Conservation (phyloP, 768 basidiomycete species). For the Panaeolus cyanescens region DNA sequence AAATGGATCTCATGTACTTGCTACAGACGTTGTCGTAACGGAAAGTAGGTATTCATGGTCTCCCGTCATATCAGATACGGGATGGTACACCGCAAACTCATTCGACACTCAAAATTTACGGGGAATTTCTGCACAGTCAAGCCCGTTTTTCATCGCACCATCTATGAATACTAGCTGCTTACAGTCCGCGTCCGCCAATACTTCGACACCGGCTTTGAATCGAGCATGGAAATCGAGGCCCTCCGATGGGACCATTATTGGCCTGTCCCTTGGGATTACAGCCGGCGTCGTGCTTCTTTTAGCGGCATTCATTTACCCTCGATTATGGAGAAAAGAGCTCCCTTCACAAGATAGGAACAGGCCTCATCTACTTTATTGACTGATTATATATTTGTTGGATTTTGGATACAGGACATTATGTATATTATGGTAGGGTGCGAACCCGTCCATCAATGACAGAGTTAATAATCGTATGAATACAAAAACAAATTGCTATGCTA, state of each 20-base stretch:
- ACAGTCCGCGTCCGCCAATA: neutral
- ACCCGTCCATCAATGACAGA: constrained; percentile 1
- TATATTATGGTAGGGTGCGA: neutral
- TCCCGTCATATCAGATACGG: constrained; percentile 32
- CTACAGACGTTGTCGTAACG: constrained; percentile 19
- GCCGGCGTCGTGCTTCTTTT: constrained; percentile 18
- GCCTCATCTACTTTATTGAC: constrained; percentile 14
- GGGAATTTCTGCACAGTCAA: constrained; percentile 22
- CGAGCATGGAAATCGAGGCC: neutral
- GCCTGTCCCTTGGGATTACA: constrained; percentile 21
- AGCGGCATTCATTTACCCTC: constrained; percentile 24
- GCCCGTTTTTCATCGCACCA: constrained; percentile 30
- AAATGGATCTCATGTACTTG: constrained; percentile 13
- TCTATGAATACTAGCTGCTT: constrained; percentile 23
- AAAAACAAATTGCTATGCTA: constrained; percentile 39
- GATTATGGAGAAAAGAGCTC: constrained; percentile 23
- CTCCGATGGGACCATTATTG: constrained; percentile 17
- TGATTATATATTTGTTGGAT: neutral
- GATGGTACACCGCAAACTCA: constrained; percentile 31
- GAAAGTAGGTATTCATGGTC: constrained; percentile 26
- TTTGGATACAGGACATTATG: neutral
- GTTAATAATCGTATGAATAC: constrained; percentile 11
- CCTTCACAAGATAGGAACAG: constrained; percentile 9
- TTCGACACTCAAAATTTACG: constrained; percentile 17
- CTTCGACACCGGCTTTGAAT: neutral